phyloP scores from a whole-genome alignment of 805 yeast species.

The Pichia nanzhaoensis region DNA sequence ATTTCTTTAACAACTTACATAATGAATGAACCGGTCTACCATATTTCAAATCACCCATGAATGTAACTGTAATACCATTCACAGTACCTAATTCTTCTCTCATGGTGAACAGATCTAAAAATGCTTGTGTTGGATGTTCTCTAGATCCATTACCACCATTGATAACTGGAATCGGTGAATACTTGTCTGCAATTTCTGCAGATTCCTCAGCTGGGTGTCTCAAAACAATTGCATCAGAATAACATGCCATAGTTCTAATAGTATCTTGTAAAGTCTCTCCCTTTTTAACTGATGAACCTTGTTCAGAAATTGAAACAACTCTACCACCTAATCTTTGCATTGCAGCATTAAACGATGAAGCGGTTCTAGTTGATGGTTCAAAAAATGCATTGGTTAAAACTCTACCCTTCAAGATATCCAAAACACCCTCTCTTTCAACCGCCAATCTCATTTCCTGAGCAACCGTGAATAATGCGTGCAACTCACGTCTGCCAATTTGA shows the following conservation, averaged over 20 bases:
- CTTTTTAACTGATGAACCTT: constrained; percentile 90
- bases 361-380: constrained; percentile 97
- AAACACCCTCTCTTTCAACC: constrained; percentile 92
- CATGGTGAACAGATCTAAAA: constrained; percentile 93
- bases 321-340: constrained; percentile 99
- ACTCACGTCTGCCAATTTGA: constrained; percentile 78
- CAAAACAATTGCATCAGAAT: constrained; percentile 93
- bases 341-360: constrained; percentile 96
- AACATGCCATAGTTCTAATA: constrained; percentile 87
- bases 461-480: constrained; percentile 89
- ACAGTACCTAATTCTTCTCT: constrained; percentile 99
- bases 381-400: constrained; percentile 92
- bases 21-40: constrained; percentile 99
- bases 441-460: constrained; percentile 98
- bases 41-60: constrained; percentile 97
- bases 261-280: constrained; percentile 98
- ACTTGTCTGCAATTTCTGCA: constrained; percentile 91
- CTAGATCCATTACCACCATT: constrained; percentile 97
- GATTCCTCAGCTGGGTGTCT: constrained; percentile 94
- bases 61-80: constrained; percentile 94
- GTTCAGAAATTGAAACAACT: constrained; percentile 79
- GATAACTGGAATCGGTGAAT: constrained; percentile 93
- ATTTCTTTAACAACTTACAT: constrained; percentile 81
- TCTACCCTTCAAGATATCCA: constrained; percentile 85
- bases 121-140: constrained; percentile 99